Conservation (phyloP, 1,284 basidiomycete species). For the Hypsizygus ulmarius region DNA sequence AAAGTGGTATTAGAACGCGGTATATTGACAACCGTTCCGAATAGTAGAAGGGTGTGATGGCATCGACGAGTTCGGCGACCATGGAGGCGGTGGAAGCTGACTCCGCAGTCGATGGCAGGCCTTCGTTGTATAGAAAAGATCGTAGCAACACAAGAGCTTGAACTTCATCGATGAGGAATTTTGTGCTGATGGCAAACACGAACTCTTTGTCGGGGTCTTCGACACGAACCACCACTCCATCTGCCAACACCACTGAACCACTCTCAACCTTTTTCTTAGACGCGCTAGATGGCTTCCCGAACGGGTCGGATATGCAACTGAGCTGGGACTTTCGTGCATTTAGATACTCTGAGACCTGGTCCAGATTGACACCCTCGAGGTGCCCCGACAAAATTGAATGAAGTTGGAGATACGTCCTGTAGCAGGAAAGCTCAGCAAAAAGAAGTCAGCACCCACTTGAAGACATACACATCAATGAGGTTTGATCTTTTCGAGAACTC, state of each 20-base stretch:
- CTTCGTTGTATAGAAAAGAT: slow-evolving; percentile 79
- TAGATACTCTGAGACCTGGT: slow-evolving; percentile 58
- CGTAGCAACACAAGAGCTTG: slow-evolving; percentile 70
- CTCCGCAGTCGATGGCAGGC: slow-evolving; percentile 52
- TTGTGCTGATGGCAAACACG: slow-evolving; percentile 64
- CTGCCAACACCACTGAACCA: slow-evolving; percentile 61
- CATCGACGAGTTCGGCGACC: slow-evolving; percentile 62
- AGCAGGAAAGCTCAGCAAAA: slow-evolving; percentile 1
- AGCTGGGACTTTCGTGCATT: slow-evolving; percentile 56
- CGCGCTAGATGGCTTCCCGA: slow-evolving; percentile 62
- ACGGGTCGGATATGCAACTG: slow-evolving; percentile 54
- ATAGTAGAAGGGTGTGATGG: slow-evolving; percentile 78
- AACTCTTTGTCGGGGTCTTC: slow-evolving; percentile 69
- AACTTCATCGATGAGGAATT: slow-evolving; percentile 74
- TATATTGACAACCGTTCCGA: slow-evolving; percentile 72
- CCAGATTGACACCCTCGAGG: slow-evolving; percentile 51
- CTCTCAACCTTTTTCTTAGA: slow-evolving; percentile 66
- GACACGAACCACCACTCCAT: slow-evolving; percentile 59
- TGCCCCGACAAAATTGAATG: slow-evolving; percentile 58
- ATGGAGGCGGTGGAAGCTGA: slow-evolving; percentile 43
- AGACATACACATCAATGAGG: slow-evolving; percentile 54
- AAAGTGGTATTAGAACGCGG: slow-evolving; percentile 63
- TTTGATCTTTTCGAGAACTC: slow-evolving; percentile 44
- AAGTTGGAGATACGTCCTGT: slow-evolving; percentile 65
- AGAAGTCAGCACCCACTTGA: not conserved